Conservation (phyloP, 2,329 filamentous ascomycete species). For the Dryadomyces quercus-mongolicae region DNA sequence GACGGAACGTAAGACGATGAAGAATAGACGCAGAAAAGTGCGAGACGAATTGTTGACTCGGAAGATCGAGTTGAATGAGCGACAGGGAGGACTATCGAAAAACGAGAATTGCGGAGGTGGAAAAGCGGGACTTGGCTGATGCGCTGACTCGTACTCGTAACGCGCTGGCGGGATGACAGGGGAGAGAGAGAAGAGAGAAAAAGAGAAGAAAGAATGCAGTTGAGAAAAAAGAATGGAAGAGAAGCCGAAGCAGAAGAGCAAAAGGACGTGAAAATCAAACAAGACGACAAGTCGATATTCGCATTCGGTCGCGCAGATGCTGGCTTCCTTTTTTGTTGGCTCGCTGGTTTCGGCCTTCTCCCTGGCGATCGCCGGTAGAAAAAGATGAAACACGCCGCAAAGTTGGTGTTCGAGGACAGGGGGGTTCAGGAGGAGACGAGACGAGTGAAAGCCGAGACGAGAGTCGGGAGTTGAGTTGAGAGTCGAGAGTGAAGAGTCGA, state of each 20-base stretch:
- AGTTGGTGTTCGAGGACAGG: neutral
- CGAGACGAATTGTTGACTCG: neutral
- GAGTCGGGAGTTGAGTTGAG: too few species aligned
- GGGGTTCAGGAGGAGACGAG: conserved; percentile 2
- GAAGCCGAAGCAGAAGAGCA: neutral
- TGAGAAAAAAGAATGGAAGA: neutral
- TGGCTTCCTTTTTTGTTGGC: neutral
- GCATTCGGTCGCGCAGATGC: neutral
- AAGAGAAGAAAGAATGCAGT: neutral
- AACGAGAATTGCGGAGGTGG: neutral
- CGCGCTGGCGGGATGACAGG: neutral
- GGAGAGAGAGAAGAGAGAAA: neutral
- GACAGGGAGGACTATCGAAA: neutral
- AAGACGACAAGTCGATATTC: neutral
- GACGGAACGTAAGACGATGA: too few species aligned
- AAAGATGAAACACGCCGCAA: conserved; percentile 1
- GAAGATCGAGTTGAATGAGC: neutral
- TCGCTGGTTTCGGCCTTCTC: neutral
- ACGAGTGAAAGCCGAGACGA: neutral
- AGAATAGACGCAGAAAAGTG: neutral
- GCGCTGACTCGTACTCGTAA: neutral
- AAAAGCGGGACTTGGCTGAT: neutral
- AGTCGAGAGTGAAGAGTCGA: too few species aligned
- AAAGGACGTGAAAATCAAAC: neutral
- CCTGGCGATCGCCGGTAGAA: neutral